phyloP scores from a whole-genome alignment of 768 basidiomycete species.

The Mycena capillaripes region DNA sequence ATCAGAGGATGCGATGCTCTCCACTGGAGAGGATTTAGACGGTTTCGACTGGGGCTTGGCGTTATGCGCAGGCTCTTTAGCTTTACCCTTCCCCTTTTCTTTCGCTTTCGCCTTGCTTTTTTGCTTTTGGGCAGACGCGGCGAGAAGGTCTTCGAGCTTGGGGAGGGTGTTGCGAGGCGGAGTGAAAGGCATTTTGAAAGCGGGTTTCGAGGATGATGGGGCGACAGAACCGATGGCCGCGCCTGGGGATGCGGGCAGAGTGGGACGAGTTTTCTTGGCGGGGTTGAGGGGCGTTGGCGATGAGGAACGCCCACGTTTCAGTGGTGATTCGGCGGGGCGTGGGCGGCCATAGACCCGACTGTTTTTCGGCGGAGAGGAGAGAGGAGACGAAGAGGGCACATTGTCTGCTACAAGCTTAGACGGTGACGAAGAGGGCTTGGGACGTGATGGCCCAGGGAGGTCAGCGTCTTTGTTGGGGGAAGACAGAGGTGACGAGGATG shows the following conservation, averaged over 20 bases:
- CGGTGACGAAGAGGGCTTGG: background rate
- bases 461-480: background rate
- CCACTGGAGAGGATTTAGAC: too few relatives aligned
- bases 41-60: conserved; percentile 7
- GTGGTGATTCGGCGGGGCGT: background rate
- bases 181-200: conserved; percentile 18
- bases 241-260: background rate
- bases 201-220: background rate
- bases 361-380: conserved; percentile 43
- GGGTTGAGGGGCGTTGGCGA: conserved; percentile 18
- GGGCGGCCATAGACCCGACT: conserved; percentile 36
- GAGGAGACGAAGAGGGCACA: conserved; percentile 31
- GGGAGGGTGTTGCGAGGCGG: conserved; percentile 31
- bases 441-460: background rate
- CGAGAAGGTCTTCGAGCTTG: conserved; percentile 29
- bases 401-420: conserved; percentile 9
- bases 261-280: conserved; percentile 26
- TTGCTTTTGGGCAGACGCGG: conserved; percentile 35
- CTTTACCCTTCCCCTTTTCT: conserved; percentile 1
- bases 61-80: background rate
- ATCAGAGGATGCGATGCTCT: background rate
- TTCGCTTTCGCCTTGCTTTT: conserved; percentile 26
- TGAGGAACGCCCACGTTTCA: conserved; percentile 30
- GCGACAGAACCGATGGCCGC: conserved; percentile 9
- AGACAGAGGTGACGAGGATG: conserved; percentile 42